Evolutionary conservation across 768 basidiomycete species (phyloP).

Genomic region (Cantharellus cinnabarinus): DNA sequence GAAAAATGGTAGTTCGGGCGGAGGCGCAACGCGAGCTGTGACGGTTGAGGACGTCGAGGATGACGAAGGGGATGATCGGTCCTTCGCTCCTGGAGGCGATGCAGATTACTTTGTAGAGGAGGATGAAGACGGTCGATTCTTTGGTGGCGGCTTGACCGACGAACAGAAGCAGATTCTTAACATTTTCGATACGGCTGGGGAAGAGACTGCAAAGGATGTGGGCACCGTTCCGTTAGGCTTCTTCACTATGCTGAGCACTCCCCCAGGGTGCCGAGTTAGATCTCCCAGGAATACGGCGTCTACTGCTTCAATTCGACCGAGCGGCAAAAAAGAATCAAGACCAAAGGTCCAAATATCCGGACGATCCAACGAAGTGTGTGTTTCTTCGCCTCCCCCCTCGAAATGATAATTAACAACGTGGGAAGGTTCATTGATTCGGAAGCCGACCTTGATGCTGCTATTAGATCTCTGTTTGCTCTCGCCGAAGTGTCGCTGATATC

Average conservation of each 20-base stretch:
- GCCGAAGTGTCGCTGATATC: slow-evolving; percentile 66
- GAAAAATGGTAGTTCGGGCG: slow-evolving; percentile 4
- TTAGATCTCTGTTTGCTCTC: slow-evolving; percentile 74
- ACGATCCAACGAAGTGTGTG: slow-evolving; percentile 73
- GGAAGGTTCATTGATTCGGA: slow-evolving; percentile 95
- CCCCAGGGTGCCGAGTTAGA: slow-evolving; percentile 47
- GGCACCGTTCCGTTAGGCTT: slow-evolving; percentile 14
- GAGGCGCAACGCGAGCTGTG: slow-evolving; percentile 22
- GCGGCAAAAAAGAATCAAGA: slow-evolving; percentile 89
- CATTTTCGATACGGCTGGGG: slow-evolving; percentile 63
- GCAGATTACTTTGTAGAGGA: slow-evolving; percentile 83
- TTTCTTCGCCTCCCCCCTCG: background rate
- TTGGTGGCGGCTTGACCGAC: slow-evolving; percentile 76
- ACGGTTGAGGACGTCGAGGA: slow-evolving; percentile 39
- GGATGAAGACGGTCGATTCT: slow-evolving; percentile 83
- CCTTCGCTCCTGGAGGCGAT: slow-evolving; percentile 70
- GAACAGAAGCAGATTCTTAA: slow-evolving; percentile 92
- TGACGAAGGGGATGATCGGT: slow-evolving; percentile 27
- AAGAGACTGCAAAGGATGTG: slow-evolving; percentile 47
- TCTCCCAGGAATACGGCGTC: slow-evolving; percentile 45
- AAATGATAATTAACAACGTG: background rate
- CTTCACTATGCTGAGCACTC: slow-evolving; percentile 1
- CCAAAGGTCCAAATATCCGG: slow-evolving; percentile 83
- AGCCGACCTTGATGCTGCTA: slow-evolving; percentile 73
- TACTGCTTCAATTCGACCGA: slow-evolving; percentile 66